phyloP scores from a whole-genome alignment of 1,139 yeast species.

The Saccharomyces pastorianus region DNA sequence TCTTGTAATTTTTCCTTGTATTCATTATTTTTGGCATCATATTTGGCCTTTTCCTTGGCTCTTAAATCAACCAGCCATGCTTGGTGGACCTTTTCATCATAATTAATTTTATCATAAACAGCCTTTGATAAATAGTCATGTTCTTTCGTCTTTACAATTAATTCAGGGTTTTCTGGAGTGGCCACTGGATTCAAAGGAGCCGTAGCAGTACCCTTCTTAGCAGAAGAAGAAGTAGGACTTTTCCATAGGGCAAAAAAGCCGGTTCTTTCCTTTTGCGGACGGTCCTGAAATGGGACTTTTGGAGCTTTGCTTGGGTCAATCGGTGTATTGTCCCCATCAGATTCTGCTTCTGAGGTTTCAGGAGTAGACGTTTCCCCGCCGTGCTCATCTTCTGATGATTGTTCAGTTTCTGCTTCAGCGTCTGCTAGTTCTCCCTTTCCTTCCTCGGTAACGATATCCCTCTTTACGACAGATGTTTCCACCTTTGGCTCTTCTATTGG shows the following conservation, averaged over 20 bases:
- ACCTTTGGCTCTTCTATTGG: background rate
- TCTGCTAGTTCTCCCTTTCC: background rate
- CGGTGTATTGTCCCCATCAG: slow-evolving; percentile 8
- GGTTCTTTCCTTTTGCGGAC: slow-evolving; percentile 3
- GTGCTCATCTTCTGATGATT: background rate
- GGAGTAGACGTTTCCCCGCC: slow-evolving; percentile 1
- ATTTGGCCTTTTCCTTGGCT: slow-evolving; percentile 11
- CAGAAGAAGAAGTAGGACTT: background rate
- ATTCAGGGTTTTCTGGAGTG: slow-evolving; percentile 28
- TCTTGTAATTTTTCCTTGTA: slow-evolving; percentile 17
- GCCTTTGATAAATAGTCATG: slow-evolving; percentile 26
- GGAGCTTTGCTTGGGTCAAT: slow-evolving; percentile 16
- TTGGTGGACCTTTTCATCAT: slow-evolving; percentile 19
- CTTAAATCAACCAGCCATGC: slow-evolving; percentile 15
- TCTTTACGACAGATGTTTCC: background rate
- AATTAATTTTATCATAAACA: slow-evolving; percentile 24
- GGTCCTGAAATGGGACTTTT: slow-evolving; percentile 14
- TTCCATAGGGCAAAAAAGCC: background rate
- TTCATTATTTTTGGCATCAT: slow-evolving; percentile 26
- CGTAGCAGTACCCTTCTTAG: slow-evolving; percentile 3
- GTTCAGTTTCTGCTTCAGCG: background rate
- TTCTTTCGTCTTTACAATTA: slow-evolving; percentile 21
- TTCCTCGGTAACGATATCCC: background rate
- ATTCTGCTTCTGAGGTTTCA: slow-evolving; percentile 3
- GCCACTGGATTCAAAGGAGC: slow-evolving; percentile 19